Evolutionary conservation across 805 yeast species (phyloP), one percentile per base, ranked within the genome.

Genomic region (Pichia deserticola): DNA sequence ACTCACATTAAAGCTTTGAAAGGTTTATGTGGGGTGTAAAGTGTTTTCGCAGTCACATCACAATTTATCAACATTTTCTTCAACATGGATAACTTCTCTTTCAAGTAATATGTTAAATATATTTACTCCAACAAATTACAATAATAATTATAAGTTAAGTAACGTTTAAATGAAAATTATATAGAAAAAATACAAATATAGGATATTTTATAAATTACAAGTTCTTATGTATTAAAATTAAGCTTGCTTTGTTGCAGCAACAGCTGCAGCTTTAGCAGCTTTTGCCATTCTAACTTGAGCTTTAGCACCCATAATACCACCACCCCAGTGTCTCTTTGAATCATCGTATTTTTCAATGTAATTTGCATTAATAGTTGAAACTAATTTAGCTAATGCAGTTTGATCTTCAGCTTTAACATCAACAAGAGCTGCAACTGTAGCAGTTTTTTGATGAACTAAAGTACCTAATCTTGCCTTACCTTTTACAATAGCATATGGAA

Each of bases 391-490:
- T 67, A 92, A 83, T 69, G 87, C 89, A 69, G 96, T 82, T 78
- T 89, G 93, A 75, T 92, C 98, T 74, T 88, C 97, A 57, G 95
- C 75, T 69, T 77, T 79, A 66, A 93, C 97, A 74, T 92, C 99
- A 61, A 96, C 89, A 73, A 93, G 76, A 67, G 98, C 98, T 68
- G 95, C 97, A 62, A 89, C 97, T 55, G 98, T 83, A 60, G 98
- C 84, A 69, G 92, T 89, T 85, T 92, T 92, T 82, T 90, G 82
- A 89, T 92, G 97, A 58, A 89, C 97, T 67, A 92, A 76, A 67
- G 97, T 86, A 63, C 98, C 98, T 69, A 92, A 84, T 82, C 98
- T 88, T 61, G 97, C 96, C 86, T 89, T 89, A 75, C 97, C 97
- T 84, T 89, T 89, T 71, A 90, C 87, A 71, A 90, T 86, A 60